Evolutionary conservation across 2,329 filamentous ascomycete genomes (phyloP).

Genomic region (Phaeosphaeriaceae sp.): DNA sequence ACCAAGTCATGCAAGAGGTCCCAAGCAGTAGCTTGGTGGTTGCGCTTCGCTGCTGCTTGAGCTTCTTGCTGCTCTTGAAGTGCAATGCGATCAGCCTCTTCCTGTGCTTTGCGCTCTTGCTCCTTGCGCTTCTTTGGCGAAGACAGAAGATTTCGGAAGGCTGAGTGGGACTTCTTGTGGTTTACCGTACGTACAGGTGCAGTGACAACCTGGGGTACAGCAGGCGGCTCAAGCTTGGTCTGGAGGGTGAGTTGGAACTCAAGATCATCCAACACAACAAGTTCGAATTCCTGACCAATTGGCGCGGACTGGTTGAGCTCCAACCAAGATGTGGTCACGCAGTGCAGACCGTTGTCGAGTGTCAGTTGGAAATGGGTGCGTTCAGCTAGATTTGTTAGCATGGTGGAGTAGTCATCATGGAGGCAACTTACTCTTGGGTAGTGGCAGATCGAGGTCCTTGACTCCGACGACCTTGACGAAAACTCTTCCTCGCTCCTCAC

Average conservation of each 20-base stretch:
- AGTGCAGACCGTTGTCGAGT: slow-evolving; percentile 97
- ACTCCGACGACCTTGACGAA: slow-evolving; percentile 99
- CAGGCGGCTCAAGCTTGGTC: slow-evolving; percentile 85
- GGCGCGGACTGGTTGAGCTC: slow-evolving; percentile 91
- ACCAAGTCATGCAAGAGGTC: slow-evolving; percentile 87
- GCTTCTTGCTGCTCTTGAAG: slow-evolving; percentile 50
- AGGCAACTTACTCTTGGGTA: slow-evolving; percentile 81
- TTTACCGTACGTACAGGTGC: slow-evolving; percentile 69
- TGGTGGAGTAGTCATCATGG: background rate
- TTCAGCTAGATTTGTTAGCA: slow-evolving; percentile 67
- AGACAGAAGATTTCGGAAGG: slow-evolving; percentile 83
- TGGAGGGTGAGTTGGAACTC: slow-evolving; percentile 98
- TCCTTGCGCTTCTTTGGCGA: slow-evolving; percentile 98
- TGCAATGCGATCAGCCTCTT: slow-evolving; percentile 78
- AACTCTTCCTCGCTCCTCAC: slow-evolving; percentile 83
- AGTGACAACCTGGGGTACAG: slow-evolving; percentile 53
- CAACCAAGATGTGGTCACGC: slow-evolving; percentile 94
- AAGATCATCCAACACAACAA: slow-evolving; percentile 96
- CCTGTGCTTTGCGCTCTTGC: slow-evolving; percentile 80
- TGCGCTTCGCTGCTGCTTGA: slow-evolving; percentile 60
- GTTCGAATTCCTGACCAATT: slow-evolving; percentile 97
- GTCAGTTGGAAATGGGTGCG: slow-evolving; percentile 94
- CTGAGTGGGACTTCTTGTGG: slow-evolving; percentile 74
- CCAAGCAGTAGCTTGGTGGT: slow-evolving; percentile 74
- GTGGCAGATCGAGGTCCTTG: slow-evolving; percentile 89